Evolutionary conservation across 2,329 filamentous ascomycete genomes (phyloP), one percentile per base, ranked within the genome.

Genomic region (Boeremia lycopersici): DNA sequence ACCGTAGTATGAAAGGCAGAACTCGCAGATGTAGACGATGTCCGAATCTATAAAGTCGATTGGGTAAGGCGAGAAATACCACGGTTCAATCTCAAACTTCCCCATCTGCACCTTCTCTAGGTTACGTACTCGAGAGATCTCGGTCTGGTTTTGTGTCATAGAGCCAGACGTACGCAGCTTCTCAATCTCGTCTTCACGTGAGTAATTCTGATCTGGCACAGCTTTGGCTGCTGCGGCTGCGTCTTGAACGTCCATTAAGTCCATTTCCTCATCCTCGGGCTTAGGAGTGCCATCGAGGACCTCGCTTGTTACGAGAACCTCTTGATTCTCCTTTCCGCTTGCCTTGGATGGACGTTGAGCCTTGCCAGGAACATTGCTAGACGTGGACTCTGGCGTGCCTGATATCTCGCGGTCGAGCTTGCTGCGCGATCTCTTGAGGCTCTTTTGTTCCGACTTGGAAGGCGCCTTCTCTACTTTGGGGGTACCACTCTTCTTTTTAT

Each of bases 61-160:
- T 0, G 95, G 95, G 68, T 99, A 99, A 0, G 95, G 95, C 5
- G 92, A 96, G 78, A 99, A 99, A 76, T 99, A 99, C 95, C 95
- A 99, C 0, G 95, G 95, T 73, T 96, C 96, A 38, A 99, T 85
- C 68, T 97, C 91, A 72, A 87, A 89, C 65, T 88, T 87, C 39
- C 95, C 96, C 81, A 99, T 98, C 73, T 98, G 93, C 3, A 99
- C 88, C 63, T 89, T 93, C 49, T 90, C 91, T 62, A 99, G 87
- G 72, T 99, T 99, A 69, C 95, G 89, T 50, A 99, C 96, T 48
- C 96, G 89, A 23, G 93, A 93, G 57, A 99, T 92, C 72, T 99
- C 96, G 11, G 93, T 92, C 53, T 96, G 95, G 63, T 98, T 98
- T 73, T 99, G 96, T 10, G 96, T 99, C 95, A 99, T 98, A 57